Evolutionary conservation across 129 eudicot genomes (phyloP).

Genomic region (Escallonia herrerae): DNA sequence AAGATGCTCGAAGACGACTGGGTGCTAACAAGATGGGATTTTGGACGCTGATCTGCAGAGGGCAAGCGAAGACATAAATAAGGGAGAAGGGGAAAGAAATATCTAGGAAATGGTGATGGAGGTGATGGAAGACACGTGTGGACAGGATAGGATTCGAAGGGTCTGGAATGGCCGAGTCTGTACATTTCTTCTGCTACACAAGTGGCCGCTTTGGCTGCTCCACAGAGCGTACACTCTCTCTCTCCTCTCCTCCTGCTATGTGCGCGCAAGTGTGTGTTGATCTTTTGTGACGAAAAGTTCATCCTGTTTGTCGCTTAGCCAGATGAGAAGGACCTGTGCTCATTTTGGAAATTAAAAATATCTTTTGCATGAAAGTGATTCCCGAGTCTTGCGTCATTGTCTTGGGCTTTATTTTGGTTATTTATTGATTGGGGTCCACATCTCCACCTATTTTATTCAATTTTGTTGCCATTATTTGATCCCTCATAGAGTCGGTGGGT

Average conservation of each 20-base stretch:
- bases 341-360: neutral
- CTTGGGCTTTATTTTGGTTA: too few species aligned
- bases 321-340: neutral
- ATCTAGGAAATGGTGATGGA: constrained; percentile 1
- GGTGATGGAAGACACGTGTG: constrained; percentile 8
- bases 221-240: neutral
- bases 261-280: neutral
- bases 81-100: constrained; percentile 2
- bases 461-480: too few species aligned
- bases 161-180: constrained; percentile 20
- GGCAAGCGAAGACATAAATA: constrained; percentile 11
- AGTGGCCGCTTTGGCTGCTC: neutral
- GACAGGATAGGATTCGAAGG: constrained; percentile 43
- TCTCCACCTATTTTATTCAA: too few species aligned
- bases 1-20: neutral
- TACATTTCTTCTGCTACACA: neutral
- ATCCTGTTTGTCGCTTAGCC: neutral
- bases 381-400: too few species aligned
- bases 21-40: constrained; percentile 2
- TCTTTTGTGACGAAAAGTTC: neutral
- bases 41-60: neutral
- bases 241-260: neutral
- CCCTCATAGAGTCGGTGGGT: too few species aligned
- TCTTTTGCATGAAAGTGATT: neutral
- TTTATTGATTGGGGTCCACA: too few species aligned